Base-by-base conservation (phyloP, 805 yeast genomes). In the Myxozyma neglecta region DNA sequence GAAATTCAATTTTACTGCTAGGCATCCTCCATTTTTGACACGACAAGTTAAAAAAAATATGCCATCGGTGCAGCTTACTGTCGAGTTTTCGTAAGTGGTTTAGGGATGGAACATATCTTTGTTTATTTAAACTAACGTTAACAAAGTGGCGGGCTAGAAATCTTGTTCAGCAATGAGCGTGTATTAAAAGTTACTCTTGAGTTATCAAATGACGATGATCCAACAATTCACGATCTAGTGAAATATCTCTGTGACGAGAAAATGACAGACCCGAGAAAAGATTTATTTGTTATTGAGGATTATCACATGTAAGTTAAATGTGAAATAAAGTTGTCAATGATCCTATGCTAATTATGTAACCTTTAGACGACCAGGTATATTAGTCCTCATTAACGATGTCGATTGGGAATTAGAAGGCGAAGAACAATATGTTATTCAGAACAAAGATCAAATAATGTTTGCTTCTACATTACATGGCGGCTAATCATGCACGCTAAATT, bases 381-480 rank as follows among this genome's bases (percentile, higher is more conserved):
- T 93, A 63, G 97, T 94, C 9, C 80, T 93, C 59, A 88, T 93
- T 64, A 93, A 93, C 71, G 98, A 93, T 72, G 85, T 96, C 0
- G 99, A 93, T 76, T 93, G 98, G 98, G 99, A 93, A 71, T 75
- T 93, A 13, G 96, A 91, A 73, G 98, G 90, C 10, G 91, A 87
- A 74, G 91, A 89, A 69, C 87, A 83, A 9, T 91, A 91, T 70
- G 84, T 79, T n/a, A 73, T 94, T 14, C 88, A 89, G 73, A 76
- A 81, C 52, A 86, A 88, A 11, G 99, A 93, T 73, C 79, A 83
- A 24, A 81, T 93, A 44, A 85, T 96, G 2, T 93, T 93, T 70
- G 93, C 97, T 1, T 88, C 96, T 46, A 94, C 99, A 3, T 77
- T 93, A 63, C 99, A 93, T 70, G 99, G 99, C 4, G 99, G 99